These are phyloP conservation scores for Adiantum capillusveneris DNA, from an alignment of 75 land plant genomes.

Conservation along the genomic window DNA sequence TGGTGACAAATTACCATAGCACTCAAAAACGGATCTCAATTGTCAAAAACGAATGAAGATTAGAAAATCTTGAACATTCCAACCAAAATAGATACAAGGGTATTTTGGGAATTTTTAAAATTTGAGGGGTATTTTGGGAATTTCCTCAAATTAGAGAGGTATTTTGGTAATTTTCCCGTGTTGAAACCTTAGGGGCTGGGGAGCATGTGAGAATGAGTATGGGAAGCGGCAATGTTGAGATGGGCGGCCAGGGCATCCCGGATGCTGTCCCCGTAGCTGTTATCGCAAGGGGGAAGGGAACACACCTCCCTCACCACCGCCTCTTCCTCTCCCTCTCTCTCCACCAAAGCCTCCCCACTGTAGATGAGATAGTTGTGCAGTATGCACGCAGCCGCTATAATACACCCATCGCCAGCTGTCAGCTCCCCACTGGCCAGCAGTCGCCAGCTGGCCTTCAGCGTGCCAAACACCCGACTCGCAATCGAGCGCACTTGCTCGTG, in stretches of 20 bases:
- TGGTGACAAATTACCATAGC: too few species aligned
- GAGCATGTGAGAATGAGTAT: too few species aligned
- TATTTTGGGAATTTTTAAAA: too few species aligned
- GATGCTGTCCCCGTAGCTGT: slow-evolving; percentile 27
- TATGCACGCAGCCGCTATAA: slow-evolving; percentile 48
- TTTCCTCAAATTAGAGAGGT: too few species aligned
- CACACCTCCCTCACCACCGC: slow-evolving; percentile 15
- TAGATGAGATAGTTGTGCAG: slow-evolving; percentile 63
- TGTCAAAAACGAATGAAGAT: too few species aligned
- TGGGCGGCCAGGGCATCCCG: slow-evolving; percentile 50
- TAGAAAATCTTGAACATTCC: too few species aligned
- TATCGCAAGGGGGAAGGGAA: slow-evolving; percentile 13
- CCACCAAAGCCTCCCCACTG: slow-evolving; percentile 27
- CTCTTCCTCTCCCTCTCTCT: slow-evolving; percentile 13
- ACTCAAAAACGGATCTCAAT: too few species aligned
- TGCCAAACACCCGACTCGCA: slow-evolving; percentile 32
- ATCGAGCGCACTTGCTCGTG: slow-evolving; percentile 36
- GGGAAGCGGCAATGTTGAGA: background rate
- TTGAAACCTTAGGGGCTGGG: too few species aligned
- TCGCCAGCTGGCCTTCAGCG: slow-evolving; percentile 42
- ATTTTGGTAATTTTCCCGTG: too few species aligned
- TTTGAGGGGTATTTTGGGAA: too few species aligned
- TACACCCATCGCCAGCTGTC: slow-evolving; percentile 32
- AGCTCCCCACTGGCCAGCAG: slow-evolving; percentile 34
- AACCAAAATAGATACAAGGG: too few species aligned